Conservation (phyloP, 768 basidiomycete genomes). For the Suillus luteus region DNA sequence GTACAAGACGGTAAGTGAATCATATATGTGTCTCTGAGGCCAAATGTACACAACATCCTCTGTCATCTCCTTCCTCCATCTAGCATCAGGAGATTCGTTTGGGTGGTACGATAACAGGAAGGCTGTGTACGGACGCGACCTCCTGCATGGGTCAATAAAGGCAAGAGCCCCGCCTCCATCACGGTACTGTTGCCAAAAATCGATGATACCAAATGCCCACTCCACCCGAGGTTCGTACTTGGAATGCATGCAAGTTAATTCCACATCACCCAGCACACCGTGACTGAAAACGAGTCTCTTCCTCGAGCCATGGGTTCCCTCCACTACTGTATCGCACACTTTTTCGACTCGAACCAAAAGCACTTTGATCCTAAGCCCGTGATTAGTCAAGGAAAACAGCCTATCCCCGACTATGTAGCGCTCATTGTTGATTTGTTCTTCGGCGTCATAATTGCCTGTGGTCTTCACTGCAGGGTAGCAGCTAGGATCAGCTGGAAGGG, state of each 20-base stretch:
- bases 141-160: slow-evolving; percentile 3
- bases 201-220: slow-evolving; percentile 8
- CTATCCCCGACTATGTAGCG: slow-evolving; percentile 2
- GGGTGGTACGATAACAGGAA: slow-evolving; percentile 7
- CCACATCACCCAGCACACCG: not conserved
- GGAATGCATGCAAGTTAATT: slow-evolving; percentile 2
- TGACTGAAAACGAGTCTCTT: slow-evolving; percentile 1
- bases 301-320: slow-evolving; percentile 5
- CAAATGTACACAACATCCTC: slow-evolving; percentile 2
- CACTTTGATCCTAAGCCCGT: slow-evolving; percentile 7
- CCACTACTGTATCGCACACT: not conserved
- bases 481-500: slow-evolving; percentile 21
- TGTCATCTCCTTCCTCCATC: slow-evolving; percentile 12
- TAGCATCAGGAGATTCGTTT: slow-evolving; percentile 1
- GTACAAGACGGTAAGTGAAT: not conserved
- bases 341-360: slow-evolving; percentile 6
- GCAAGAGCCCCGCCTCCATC: not conserved
- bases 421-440: not conserved
- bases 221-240: not conserved
- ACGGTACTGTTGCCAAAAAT: slow-evolving; percentile 7
- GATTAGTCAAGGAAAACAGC: slow-evolving; percentile 7
- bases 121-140: slow-evolving; percentile 5
- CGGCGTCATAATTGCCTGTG: not conserved
- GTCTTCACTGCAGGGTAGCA: slow-evolving; percentile 19
- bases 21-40: not conserved